These are phyloP conservation scores for Geoglossum cookeanum DNA, from an alignment of 2,329 filamentous ascomycete genomes.

Conservation along the genomic window DNA sequence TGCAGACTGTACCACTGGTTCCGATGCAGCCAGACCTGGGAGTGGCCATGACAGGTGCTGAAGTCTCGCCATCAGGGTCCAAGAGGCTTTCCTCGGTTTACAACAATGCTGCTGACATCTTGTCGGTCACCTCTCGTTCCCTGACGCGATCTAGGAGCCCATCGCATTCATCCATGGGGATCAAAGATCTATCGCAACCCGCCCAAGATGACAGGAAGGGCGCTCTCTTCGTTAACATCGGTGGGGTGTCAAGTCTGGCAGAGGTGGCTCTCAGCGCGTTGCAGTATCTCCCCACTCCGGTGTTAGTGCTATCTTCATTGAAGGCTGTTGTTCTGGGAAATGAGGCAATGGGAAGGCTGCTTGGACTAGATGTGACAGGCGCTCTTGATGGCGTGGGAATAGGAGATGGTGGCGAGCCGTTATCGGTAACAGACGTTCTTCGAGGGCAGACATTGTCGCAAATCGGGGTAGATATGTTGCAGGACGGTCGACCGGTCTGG, in stretches of 20 bases:
- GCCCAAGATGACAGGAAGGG: neutral
- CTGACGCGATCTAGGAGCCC: neutral
- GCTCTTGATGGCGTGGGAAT: conserved; percentile 6
- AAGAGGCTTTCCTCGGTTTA: neutral
- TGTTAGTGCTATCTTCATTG: conserved; percentile 45
- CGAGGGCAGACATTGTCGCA: conserved; percentile 47
- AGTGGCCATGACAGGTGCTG: neutral
- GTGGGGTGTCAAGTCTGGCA: conserved; percentile 2
- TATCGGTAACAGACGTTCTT: conserved; percentile 37
- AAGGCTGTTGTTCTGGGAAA: conserved; percentile 59
- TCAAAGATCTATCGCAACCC: neutral
- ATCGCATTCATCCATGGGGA: neutral
- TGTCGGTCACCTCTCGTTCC: neutral
- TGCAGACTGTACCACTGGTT: neutral
- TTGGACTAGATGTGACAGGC: conserved; percentile 37
- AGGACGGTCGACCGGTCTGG: conserved; percentile 38
- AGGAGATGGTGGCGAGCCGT: conserved; percentile 8
- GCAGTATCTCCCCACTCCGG: conserved; percentile 54
- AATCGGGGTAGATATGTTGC: conserved; percentile 53
- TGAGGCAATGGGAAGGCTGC: conserved; percentile 51
- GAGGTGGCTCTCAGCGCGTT: conserved; percentile 42
- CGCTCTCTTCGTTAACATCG: neutral
- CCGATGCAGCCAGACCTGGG: neutral
- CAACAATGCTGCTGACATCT: neutral
- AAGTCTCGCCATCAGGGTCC: neutral